Percentiles rank a stretch among this genome's conserved stretches.
phyloP scores from a whole-genome alignment of 2,329 filamentous ascomycete species.

The Diaporthe sp. region DNA sequence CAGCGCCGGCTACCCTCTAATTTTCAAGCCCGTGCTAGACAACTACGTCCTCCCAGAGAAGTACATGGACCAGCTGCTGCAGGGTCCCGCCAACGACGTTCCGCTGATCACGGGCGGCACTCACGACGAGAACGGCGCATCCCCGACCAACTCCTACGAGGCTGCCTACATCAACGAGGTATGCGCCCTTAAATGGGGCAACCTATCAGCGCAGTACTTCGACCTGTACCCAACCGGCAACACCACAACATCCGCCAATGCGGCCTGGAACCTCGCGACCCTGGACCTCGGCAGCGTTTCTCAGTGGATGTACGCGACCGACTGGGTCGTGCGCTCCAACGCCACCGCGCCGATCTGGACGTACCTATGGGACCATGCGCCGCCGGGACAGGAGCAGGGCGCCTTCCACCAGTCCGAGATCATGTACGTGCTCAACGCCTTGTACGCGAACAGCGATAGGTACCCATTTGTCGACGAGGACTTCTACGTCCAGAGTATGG shows the following conservation, averaged over 20 bases:
- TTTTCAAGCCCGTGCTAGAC: constrained; percentile 46
- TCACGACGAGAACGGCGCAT: constrained; percentile 49
- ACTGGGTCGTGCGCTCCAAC: constrained; percentile 44
- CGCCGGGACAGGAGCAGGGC: constrained; percentile 50
- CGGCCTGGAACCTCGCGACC: constrained; percentile 46
- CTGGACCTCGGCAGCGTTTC: constrained; percentile 42
- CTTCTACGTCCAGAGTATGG: constrained; percentile 46
- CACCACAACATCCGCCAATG: constrained; percentile 41
- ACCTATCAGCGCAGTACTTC: constrained; percentile 45
- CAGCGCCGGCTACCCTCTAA: constrained; percentile 45
- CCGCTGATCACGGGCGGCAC: constrained; percentile 53
- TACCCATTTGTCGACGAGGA: constrained; percentile 46
- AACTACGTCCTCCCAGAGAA: constrained; percentile 42
- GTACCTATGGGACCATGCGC: constrained; percentile 51
- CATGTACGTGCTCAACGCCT: constrained; percentile 52
- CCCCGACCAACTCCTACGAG: constrained; percentile 42
- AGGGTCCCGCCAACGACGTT: constrained; percentile 49
- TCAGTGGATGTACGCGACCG: constrained; percentile 46
- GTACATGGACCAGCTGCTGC: constrained; percentile 41
- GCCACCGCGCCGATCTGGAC: constrained; percentile 48
- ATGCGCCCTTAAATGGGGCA: constrained; percentile 38
- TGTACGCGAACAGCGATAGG: constrained; percentile 48
- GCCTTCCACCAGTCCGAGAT: constrained; percentile 54
- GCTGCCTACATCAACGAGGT: constrained; percentile 44
- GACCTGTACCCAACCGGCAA: constrained; percentile 45